Conservation (phyloP, 2,329 filamentous ascomycete genomes). For the Aspergillus floridensis region DNA sequence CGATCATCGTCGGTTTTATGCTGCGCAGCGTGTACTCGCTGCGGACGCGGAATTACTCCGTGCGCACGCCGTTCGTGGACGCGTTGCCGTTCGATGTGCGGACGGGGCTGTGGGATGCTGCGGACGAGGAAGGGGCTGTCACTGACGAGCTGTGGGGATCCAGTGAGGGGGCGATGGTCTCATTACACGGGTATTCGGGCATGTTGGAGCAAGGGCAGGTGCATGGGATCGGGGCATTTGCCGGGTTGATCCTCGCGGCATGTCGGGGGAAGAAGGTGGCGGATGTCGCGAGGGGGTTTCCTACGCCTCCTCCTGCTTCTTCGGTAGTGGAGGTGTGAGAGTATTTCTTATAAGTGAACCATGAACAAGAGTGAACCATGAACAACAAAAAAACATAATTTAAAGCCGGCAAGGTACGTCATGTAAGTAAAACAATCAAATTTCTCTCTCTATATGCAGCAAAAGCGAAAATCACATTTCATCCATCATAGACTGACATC, state of each 20-base stretch:
- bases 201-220: conserved; percentile 23
- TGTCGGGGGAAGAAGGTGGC: conserved; percentile 23
- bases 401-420: too few species aligned
- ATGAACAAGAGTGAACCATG: too few species aligned
- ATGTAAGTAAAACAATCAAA: too few species aligned
- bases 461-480: background rate
- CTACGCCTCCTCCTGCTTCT: background rate
- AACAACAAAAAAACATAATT: background rate
- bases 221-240: conserved; percentile 20
- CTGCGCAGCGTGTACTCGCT: conserved; percentile 32
- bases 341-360: too few species aligned
- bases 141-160: background rate
- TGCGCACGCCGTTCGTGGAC: conserved; percentile 30
- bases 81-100: conserved; percentile 29
- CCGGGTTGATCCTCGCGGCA: conserved; percentile 25
- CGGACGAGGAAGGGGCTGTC: conserved; percentile 11
- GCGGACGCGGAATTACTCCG: conserved; percentile 24
- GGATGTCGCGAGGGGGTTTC: conserved; percentile 11
- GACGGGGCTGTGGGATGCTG: conserved; percentile 26
- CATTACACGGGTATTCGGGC: conserved; percentile 26
- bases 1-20: conserved; percentile 32
- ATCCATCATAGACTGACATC: background rate
- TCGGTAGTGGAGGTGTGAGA: background rate
- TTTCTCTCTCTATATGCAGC: too few species aligned
- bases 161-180: conserved; percentile 20